Conservation (phyloP, 805 yeast genomes). For the Candida sakaeoensis region DNA sequence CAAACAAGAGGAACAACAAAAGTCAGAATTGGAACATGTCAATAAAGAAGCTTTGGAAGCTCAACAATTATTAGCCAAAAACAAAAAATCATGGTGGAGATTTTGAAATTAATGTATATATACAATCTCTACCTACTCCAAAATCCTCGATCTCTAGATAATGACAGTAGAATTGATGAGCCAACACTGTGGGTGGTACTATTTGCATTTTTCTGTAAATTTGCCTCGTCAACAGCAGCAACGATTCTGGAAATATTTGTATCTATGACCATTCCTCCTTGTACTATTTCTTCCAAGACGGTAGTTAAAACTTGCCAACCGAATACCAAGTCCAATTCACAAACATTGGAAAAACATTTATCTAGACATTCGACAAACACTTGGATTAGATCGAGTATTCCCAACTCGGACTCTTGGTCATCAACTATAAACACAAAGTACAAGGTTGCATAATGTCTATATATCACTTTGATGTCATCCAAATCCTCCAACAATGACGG, state of each 20-base stretch:
- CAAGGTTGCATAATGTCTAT: conserved; percentile 92
- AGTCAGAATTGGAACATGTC: conserved; percentile 33
- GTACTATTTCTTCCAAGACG: conserved; percentile 86
- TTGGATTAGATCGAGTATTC: conserved; percentile 89
- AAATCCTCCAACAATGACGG: conserved; percentile 72
- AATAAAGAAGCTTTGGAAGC: conserved; percentile 26
- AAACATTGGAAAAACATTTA: conserved; percentile 88
- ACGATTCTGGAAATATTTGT: conserved; percentile 82
- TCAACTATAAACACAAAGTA: conserved; percentile 95
- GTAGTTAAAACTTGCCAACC: conserved; percentile 97
- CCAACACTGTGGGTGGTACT: conserved; percentile 12
- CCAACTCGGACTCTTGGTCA: conserved; percentile 91
- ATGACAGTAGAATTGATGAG: conserved; percentile 21
- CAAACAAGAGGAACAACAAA: conserved; percentile 37
- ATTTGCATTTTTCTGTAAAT: conserved; percentile 41
- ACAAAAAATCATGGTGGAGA: conserved; percentile 14
- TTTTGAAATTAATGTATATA: not conserved
- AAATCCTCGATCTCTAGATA: conserved; percentile 27
- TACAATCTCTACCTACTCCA: conserved; percentile 15
- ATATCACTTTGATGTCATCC: conserved; percentile 82
- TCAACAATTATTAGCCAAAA: conserved; percentile 20
- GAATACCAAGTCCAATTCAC: conserved; percentile 94
- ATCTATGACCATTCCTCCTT: conserved; percentile 98
- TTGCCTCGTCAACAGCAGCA: conserved; percentile 73
- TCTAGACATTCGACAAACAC: conserved; percentile 95